A percentile compares a stretch with the other conserved stretches of the same genome.
These are phyloP conservation scores for Prototheca cutis DNA, from an alignment of 163 green algal genomes.

Conservation along the genomic window DNA sequence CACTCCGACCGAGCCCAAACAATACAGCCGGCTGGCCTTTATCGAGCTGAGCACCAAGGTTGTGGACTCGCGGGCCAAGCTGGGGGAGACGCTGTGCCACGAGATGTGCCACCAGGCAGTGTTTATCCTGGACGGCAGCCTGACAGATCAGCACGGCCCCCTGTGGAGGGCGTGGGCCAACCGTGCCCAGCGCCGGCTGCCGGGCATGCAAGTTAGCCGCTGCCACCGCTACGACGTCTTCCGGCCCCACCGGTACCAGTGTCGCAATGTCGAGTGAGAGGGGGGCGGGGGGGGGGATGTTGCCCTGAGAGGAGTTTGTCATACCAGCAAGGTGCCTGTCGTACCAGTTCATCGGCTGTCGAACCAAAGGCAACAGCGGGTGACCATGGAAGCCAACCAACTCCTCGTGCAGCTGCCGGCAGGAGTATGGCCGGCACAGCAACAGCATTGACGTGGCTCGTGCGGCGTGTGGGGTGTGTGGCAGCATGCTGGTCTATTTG, in stretches of 20 bases:
- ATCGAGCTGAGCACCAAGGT: slow-evolving; percentile 63
- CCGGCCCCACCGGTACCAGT: slow-evolving; percentile 41
- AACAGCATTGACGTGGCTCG: slow-evolving; percentile 51
- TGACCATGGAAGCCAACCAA: too few relatives aligned
- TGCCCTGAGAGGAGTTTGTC: neutral
- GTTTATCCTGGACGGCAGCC: slow-evolving; percentile 52
- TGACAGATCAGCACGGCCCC: slow-evolving; percentile 52
- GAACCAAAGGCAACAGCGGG: too few relatives aligned
- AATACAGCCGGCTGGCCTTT: slow-evolving; percentile 30
- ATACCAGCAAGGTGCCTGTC: slow-evolving; percentile 17
- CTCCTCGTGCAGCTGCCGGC: too few relatives aligned
- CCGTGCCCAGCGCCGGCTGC: slow-evolving; percentile 27
- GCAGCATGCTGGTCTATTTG: slow-evolving; percentile 30
- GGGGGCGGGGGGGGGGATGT: neutral
- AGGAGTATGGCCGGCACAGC: slow-evolving; percentile 55
- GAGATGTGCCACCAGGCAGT: slow-evolving; percentile 60
- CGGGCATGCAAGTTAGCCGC: slow-evolving; percentile 46
- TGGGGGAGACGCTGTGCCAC: slow-evolving; percentile 52
- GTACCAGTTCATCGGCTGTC: too few relatives aligned
- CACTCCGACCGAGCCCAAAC: neutral
- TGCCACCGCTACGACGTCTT: slow-evolving; percentile 61
- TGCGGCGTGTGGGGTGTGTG: slow-evolving; percentile 46
- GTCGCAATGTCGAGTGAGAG: slow-evolving; percentile 24
- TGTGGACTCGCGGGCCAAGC: slow-evolving; percentile 39
- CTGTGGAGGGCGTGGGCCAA: slow-evolving; percentile 51